phyloP scores from a whole-genome alignment of 1,284 basidiomycete species.

The Cystobasidiaceae sp. region DNA sequence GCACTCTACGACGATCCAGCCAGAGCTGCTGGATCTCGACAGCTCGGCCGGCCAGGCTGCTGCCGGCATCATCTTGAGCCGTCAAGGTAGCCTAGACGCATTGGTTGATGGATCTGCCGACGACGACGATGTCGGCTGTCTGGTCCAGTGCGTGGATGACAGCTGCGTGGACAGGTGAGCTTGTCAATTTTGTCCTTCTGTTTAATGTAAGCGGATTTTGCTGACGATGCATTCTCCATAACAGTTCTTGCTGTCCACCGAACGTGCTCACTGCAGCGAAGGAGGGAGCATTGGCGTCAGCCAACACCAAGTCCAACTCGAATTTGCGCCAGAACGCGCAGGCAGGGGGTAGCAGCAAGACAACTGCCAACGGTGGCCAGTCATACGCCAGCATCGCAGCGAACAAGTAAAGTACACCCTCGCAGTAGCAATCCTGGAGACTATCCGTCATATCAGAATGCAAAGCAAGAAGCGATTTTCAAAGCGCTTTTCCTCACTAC shows the following conservation, averaged over 20 bases:
- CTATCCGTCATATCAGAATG: too few relatives aligned
- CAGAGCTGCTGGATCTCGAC: slow-evolving; percentile 39
- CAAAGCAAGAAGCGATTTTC: too few relatives aligned
- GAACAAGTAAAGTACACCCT: too few relatives aligned
- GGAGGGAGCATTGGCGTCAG: neutral
- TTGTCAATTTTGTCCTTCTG: neutral
- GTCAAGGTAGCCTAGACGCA: slow-evolving; percentile 10
- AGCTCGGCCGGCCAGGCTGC: neutral
- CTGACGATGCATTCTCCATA: neutral
- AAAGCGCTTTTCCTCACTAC: too few relatives aligned
- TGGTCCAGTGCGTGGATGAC: slow-evolving; percentile 38
- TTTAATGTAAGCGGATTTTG: neutral
- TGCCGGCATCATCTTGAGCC: slow-evolving; percentile 21
- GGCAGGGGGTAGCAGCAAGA: too few relatives aligned
- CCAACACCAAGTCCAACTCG: neutral
- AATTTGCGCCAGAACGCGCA: too few relatives aligned
- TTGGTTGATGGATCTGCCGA: neutral
- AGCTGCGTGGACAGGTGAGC: slow-evolving; percentile 32
- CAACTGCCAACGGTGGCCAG: too few relatives aligned
- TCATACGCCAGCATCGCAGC: too few relatives aligned
- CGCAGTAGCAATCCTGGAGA: too few relatives aligned
- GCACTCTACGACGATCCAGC: slow-evolving; percentile 59
- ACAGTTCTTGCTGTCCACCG: slow-evolving; percentile 26
- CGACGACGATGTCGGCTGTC: slow-evolving; percentile 34
- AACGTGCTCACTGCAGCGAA: neutral